These are phyloP conservation scores for Blepharisma japonicum DNA, from an alignment of 73 alveolate genomes.

Conservation along the genomic window DNA sequence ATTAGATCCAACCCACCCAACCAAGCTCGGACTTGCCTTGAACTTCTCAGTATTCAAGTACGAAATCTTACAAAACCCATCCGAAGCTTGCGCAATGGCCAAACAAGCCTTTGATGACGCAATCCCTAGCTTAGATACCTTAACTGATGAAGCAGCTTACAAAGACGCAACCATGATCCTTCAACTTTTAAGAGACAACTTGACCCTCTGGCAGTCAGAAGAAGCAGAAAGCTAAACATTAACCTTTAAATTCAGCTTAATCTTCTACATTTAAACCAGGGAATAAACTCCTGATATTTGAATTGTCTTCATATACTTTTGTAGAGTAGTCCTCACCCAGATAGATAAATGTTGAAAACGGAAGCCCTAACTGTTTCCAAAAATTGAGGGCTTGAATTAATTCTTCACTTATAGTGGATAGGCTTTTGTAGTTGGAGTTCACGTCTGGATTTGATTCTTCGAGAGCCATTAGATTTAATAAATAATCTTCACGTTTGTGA, in stretches of 20 bases:
- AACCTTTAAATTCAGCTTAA: constrained; percentile 25
- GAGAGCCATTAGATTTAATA: background rate
- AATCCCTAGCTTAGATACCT: constrained; percentile 70
- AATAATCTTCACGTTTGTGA: background rate
- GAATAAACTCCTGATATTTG: background rate
- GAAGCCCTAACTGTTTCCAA: constrained; percentile 26
- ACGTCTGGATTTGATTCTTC: background rate
- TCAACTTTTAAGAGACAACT: constrained; percentile 78
- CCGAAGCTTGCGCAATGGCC: constrained; percentile 68
- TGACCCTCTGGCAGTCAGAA: constrained; percentile 82
- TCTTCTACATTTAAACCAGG: background rate
- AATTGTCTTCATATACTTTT: background rate
- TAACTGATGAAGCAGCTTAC: constrained; percentile 74
- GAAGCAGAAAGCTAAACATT: constrained; percentile 48
- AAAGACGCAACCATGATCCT: constrained; percentile 83
- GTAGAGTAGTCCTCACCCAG: background rate
- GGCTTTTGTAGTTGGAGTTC: background rate
- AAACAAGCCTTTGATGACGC: constrained; percentile 73
- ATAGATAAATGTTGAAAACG: background rate
- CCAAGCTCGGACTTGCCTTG: constrained; percentile 70
- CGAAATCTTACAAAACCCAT: constrained; percentile 65
- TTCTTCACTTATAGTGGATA: background rate
- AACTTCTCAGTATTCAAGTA: constrained; percentile 80
- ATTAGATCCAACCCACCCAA: constrained; percentile 59
- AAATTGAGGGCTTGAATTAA: constrained; percentile 23